Evolutionary conservation across 345 rosid species (phyloP).

Genomic region (Balakata baccata): DNA sequence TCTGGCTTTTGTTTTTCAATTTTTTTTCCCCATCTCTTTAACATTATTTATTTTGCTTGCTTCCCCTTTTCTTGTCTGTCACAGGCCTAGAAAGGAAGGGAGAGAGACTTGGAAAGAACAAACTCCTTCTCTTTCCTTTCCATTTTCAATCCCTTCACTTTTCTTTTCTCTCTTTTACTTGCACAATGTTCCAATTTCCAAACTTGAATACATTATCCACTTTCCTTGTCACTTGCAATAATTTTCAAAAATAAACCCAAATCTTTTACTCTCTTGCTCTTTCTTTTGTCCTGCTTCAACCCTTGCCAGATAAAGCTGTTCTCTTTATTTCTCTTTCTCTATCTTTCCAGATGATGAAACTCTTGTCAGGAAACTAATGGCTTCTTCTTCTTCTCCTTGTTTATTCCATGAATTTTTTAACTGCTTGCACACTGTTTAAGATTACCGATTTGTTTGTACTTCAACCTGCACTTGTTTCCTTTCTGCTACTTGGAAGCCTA

Average conservation of each 20-base stretch:
- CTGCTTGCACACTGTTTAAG: conserved; percentile 6
- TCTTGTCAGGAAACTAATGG: conserved; percentile 21
- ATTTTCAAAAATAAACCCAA: conserved; percentile 12
- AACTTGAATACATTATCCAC: conserved; percentile 37
- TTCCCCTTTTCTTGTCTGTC: conserved; percentile 17
- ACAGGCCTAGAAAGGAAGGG: conserved; percentile 38
- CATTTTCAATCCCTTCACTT: conserved; percentile 3
- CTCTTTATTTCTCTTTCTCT: not conserved
- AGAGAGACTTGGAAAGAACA: conserved; percentile 22
- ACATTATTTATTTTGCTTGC: conserved; percentile 4
- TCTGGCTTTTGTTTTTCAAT: not conserved
- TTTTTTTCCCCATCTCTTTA: conserved; percentile 1
- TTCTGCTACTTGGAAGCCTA: conserved; percentile 18
- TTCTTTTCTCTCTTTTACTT: not conserved
- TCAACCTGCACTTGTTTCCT: not conserved
- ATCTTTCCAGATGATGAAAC: conserved; percentile 4
- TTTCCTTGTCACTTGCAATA: conserved; percentile 17
- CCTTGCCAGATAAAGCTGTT: too few species aligned
- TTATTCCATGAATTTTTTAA: not conserved
- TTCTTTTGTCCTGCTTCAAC: not conserved
- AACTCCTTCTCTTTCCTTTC: conserved; percentile 15
- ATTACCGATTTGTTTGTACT: conserved; percentile 8
- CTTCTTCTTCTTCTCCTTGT: conserved; percentile 10
- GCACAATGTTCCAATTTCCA: conserved; percentile 9
- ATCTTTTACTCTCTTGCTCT: not conserved